Evolutionary conservation across 805 yeast genomes (phyloP).

Genomic region (Candida sithepensis): DNA sequence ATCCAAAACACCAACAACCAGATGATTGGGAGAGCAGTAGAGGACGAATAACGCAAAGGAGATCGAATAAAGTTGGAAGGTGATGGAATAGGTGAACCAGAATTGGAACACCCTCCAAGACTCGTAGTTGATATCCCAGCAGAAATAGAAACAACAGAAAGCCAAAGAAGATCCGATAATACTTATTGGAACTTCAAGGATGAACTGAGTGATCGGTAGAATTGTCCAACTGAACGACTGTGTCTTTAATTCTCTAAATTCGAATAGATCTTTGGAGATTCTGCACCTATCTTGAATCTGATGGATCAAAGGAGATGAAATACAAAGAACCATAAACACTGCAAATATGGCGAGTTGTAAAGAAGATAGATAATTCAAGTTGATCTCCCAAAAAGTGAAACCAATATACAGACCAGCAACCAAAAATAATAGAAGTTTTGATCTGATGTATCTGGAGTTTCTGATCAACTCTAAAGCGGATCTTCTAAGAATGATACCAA

Average conservation of each 20-base stretch:
- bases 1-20: conserved; percentile 39
- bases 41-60: conserved; percentile 39
- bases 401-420: conserved; percentile 62
- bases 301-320: conserved; percentile 53
- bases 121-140: conserved; percentile 34
- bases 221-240: conserved; percentile 53
- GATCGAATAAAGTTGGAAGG: conserved; percentile 27
- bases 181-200: conserved; percentile 56
- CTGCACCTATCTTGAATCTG: conserved; percentile 53
- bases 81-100: conserved; percentile 31
- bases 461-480: conserved; percentile 50
- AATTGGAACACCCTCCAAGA: conserved; percentile 33
- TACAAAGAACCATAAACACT: conserved; percentile 49
- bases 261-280: conserved; percentile 36
- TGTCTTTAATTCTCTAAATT: conserved; percentile 56
- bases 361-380: conserved; percentile 39
- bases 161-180: conserved; percentile 41
- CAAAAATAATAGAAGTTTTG: conserved; percentile 48
- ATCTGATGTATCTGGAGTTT: conserved; percentile 56
- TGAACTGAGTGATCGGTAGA: conserved; percentile 11
- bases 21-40: conserved; percentile 42
- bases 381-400: conserved; percentile 61
- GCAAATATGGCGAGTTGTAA: conserved; percentile 45
- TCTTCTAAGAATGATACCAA: conserved; percentile 38
- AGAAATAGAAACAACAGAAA: conserved; percentile 47